Conservation (phyloP, 2,329 filamentous ascomycete genomes). For the Neonectria coccinea region DNA sequence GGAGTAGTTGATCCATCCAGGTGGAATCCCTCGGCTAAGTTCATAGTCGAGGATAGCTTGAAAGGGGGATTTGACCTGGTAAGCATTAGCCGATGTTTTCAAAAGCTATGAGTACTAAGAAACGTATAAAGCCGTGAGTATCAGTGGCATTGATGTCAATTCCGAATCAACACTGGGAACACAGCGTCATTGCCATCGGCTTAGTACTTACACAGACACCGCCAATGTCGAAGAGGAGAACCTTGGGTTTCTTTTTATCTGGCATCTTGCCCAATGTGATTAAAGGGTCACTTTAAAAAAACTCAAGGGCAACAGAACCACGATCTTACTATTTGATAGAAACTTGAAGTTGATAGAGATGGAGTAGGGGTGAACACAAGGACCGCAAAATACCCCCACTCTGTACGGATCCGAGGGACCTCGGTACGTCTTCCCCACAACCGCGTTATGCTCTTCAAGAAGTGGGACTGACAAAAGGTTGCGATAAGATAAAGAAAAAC, state of each 20-base stretch:
- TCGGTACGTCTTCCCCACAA: conserved; percentile 40
- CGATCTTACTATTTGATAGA: not conserved
- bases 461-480: not conserved
- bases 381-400: conserved; percentile 26
- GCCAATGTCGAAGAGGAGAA: conserved; percentile 93
- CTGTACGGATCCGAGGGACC: conserved; percentile 36
- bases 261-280: conserved; percentile 55
- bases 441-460: not conserved
- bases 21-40: conserved; percentile 77
- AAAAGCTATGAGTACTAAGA: not conserved
- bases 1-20: conserved; percentile 91
- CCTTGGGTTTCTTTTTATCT: conserved; percentile 69
- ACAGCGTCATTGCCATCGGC: conserved; percentile 6
- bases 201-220: conserved; percentile 86
- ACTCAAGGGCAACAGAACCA: not conserved
- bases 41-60: conserved; percentile 96
- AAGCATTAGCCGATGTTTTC: conserved; percentile 20
- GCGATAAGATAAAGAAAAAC: conserved; percentile 20
- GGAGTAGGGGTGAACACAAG: not conserved
- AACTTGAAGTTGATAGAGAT: not conserved
- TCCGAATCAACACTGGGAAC: not conserved
- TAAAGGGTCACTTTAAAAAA: conserved; percentile 39
- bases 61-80: conserved; percentile 88
- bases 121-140: not conserved
- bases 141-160: not conserved